phyloP scores from a whole-genome alignment of 78 protist species.

The Tieghemostelium lacteum region DNA sequence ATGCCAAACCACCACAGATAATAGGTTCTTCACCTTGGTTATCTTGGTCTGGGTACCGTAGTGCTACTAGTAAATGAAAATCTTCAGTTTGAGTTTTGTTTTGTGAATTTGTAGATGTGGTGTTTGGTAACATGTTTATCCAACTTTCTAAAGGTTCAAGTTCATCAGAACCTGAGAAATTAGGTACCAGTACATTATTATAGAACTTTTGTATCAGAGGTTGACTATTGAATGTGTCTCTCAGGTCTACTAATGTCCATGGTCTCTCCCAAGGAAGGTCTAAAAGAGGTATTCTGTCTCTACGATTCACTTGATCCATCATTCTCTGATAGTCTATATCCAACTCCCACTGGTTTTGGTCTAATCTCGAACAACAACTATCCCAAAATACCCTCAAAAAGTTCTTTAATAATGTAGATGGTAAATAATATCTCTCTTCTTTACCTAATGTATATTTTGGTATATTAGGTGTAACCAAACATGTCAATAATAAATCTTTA shows the following conservation, averaged over 20 bases:
- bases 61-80: conserved; percentile 50
- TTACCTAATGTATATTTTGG: conserved; percentile 12
- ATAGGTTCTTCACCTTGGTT: conserved; percentile 24
- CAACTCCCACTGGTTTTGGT: conserved; percentile 9
- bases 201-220: conserved; percentile 26
- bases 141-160: conserved; percentile 42
- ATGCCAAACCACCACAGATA: conserved; percentile 63
- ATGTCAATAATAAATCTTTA: conserved; percentile 40
- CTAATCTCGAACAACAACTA: conserved; percentile 22
- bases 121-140: conserved; percentile 18
- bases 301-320: conserved; percentile 50
- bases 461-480: conserved; percentile 40
- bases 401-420: conserved; percentile 18
- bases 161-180: conserved; percentile 14
- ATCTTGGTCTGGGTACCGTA: conserved; percentile 22
- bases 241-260: conserved; percentile 38
- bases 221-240: conserved; percentile 7
- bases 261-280: conserved; percentile 78
- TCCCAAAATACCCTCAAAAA: conserved; percentile 56
- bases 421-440: conserved; percentile 28
- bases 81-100: not conserved
- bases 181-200: conserved; percentile 35
- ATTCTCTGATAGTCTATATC: conserved; percentile 57
- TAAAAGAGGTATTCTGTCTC: conserved; percentile 25
- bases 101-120: not conserved